A percentile compares a stretch with the other conserved stretches of the same genome.
Evolutionary conservation across 345 rosid species (phyloP).

Genomic region (Euclidium syriacum): DNA sequence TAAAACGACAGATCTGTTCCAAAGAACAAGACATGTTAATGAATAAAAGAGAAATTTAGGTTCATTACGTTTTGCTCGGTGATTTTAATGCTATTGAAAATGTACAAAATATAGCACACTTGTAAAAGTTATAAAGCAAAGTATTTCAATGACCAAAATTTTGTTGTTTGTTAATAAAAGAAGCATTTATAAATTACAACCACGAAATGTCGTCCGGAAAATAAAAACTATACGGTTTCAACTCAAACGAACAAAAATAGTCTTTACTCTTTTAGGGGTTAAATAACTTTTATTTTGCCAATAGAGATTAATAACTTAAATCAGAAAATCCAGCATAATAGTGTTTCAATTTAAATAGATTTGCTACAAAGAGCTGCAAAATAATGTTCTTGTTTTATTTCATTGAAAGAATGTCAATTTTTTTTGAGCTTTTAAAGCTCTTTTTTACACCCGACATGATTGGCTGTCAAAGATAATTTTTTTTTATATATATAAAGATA

Average conservation of each 20-base stretch:
- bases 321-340: background rate
- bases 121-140: background rate
- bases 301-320: background rate
- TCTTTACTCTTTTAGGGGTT: background rate
- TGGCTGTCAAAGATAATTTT: conserved; percentile 20
- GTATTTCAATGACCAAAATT: background rate
- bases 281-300: background rate
- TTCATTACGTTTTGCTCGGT: background rate
- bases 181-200: background rate
- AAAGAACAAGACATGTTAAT: background rate
- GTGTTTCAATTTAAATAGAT: background rate
- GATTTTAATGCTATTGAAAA: background rate
- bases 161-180: background rate
- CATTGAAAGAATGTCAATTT: background rate
- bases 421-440: conserved; percentile 10
- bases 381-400: background rate
- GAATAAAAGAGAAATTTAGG: background rate
- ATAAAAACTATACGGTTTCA: background rate
- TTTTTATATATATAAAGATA: background rate
- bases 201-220: background rate
- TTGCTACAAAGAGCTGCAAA: background rate
- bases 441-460: conserved; percentile 24
- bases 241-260: background rate
- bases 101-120: background rate
- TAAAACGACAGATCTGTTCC: background rate